These are phyloP conservation scores for Streptanthus diversifolius DNA, from an alignment of 345 rosid genomes.

Conservation along the genomic window DNA sequence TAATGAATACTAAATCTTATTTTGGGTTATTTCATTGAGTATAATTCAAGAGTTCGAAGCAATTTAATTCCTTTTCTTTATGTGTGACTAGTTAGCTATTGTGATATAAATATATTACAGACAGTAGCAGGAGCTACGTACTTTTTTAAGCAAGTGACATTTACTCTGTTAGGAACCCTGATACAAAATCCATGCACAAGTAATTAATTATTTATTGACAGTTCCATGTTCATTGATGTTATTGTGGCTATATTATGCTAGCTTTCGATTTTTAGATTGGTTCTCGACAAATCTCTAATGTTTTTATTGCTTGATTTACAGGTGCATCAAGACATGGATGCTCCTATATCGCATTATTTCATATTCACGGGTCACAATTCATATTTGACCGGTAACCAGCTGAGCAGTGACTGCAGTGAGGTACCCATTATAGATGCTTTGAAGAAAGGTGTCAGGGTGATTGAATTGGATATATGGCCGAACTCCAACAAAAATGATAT, in stretches of 20 bases:
- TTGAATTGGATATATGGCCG: slow-evolving; percentile 91
- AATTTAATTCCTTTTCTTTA: neutral
- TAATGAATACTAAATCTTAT: neutral
- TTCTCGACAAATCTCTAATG: neutral
- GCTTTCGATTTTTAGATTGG: neutral
- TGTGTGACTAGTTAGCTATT: neutral
- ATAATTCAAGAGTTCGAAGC: neutral
- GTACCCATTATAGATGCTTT: slow-evolving; percentile 67
- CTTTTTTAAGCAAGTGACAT: neutral
- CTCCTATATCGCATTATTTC: slow-evolving; percentile 80
- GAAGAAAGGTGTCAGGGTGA: slow-evolving; percentile 75
- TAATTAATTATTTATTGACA: neutral
- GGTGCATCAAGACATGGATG: slow-evolving; percentile 83
- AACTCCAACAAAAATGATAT: slow-evolving; percentile 60
- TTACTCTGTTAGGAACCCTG: neutral
- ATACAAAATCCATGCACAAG: neutral
- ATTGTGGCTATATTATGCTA: neutral
- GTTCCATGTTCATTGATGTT: neutral
- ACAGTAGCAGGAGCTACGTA: neutral
- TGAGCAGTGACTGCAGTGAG: slow-evolving; percentile 86
- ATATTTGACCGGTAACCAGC: slow-evolving; percentile 83
- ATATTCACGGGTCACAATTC: slow-evolving; percentile 84
- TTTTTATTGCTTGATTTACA: slow-evolving; percentile 22
- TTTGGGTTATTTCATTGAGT: too few species aligned
- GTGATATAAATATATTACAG: neutral